These are phyloP conservation scores for Rhodotorula sp. DNA, from an alignment of 1,284 basidiomycete species.

Conservation along the genomic window DNA sequence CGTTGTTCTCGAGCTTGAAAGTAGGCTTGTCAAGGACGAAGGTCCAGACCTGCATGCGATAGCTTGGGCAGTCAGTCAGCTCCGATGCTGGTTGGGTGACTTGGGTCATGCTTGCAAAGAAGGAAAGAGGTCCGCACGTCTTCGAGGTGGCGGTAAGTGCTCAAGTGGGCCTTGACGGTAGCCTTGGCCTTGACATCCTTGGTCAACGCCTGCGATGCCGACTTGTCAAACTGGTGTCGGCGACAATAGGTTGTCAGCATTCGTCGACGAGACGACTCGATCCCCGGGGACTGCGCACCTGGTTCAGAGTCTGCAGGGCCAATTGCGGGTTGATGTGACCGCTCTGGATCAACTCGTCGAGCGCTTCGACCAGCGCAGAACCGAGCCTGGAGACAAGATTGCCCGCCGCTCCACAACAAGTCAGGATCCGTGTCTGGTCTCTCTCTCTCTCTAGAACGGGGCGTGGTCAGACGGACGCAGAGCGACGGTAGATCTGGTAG, in stretches of 20 bases:
- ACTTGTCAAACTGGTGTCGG: conserved; percentile 79
- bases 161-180: conserved; percentile 81
- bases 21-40: conserved; percentile 87
- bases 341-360: conserved; percentile 96
- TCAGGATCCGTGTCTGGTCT: not conserved
- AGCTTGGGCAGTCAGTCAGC: not conserved
- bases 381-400: conserved; percentile 66
- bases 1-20: conserved; percentile 89
- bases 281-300: conserved; percentile 59
- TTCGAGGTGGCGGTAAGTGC: conserved; percentile 90
- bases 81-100: not conserved
- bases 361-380: conserved; percentile 95
- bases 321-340: conserved; percentile 96
- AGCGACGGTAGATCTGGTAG: conserved; percentile 40
- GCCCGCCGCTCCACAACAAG: not conserved
- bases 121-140: conserved; percentile 53
- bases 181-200: conserved; percentile 91
- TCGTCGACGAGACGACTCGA: not conserved
- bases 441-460: too few relatives aligned
- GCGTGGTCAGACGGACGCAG: conserved; percentile 28
- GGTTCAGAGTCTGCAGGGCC: conserved; percentile 93
- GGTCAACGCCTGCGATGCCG: conserved; percentile 81
- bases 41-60: conserved; percentile 70
- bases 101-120: not conserved
- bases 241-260: not conserved